phyloP scores from a whole-genome alignment of 2,329 filamentous ascomycete species.

The Cytospora piceae region DNA sequence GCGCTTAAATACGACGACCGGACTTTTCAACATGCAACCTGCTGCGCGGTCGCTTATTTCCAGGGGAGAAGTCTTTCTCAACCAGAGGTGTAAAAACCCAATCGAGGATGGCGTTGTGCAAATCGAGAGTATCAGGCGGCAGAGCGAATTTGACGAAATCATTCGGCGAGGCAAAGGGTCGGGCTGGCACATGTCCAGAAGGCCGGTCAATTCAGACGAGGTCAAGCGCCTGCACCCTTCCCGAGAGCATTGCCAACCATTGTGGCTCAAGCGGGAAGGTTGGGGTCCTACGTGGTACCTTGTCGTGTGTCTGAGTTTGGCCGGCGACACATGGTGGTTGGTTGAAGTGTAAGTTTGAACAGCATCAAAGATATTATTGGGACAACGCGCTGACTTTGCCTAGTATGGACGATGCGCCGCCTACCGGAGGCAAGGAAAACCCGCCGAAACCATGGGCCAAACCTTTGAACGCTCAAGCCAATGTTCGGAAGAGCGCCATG shows the following conservation, averaged over 20 bases:
- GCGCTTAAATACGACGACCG: slow-evolving; percentile 76
- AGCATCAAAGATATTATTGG: neutral
- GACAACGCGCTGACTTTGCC: slow-evolving; percentile 4
- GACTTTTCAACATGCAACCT: slow-evolving; percentile 73
- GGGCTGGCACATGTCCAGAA: slow-evolving; percentile 64
- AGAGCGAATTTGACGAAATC: slow-evolving; percentile 65
- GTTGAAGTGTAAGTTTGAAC: slow-evolving; percentile 60
- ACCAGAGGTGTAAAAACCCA: slow-evolving; percentile 57
- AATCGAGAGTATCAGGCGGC: slow-evolving; percentile 65
- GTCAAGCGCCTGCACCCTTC: slow-evolving; percentile 45
- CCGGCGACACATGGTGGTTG: slow-evolving; percentile 80
- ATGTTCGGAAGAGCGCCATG: slow-evolving; percentile 18
- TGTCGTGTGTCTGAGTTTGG: slow-evolving; percentile 69
- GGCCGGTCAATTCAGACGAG: slow-evolving; percentile 56
- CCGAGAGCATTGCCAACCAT: slow-evolving; percentile 59
- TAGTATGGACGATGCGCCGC: slow-evolving; percentile 13
- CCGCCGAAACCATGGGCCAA: slow-evolving; percentile 4
- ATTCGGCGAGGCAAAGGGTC: slow-evolving; percentile 61
- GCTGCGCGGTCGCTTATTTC: slow-evolving; percentile 53
- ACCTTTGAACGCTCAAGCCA: slow-evolving; percentile 9
- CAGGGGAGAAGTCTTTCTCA: slow-evolving; percentile 67
- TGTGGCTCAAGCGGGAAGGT: slow-evolving; percentile 71
- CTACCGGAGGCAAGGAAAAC: slow-evolving; percentile 9
- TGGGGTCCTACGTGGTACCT: slow-evolving; percentile 77
- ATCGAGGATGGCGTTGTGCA: slow-evolving; percentile 59